Percentiles rank a stretch among this genome's conserved stretches.
Evolutionary conservation across 2,329 filamentous ascomycete species (phyloP).

Genomic region (Fusarium hostae): DNA sequence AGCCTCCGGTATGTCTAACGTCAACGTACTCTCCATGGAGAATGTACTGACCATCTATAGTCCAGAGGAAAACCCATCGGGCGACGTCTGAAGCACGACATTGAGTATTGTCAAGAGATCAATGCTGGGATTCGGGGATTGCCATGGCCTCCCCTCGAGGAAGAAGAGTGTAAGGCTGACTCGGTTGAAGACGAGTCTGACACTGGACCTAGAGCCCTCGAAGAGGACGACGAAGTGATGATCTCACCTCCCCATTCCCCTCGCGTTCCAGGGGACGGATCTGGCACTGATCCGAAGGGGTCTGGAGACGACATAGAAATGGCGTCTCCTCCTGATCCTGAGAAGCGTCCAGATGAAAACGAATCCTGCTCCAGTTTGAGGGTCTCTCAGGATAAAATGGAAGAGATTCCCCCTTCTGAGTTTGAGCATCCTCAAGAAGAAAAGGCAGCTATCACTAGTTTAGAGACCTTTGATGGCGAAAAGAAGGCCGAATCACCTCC

Average conservation of each 20-base stretch:
- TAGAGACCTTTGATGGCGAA: neutral
- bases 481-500: neutral
- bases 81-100: constrained; percentile 46
- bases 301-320: neutral
- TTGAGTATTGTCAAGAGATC: constrained; percentile 49
- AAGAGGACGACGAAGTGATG: neutral
- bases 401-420: neutral
- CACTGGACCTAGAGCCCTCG: neutral
- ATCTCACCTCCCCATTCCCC: neutral
- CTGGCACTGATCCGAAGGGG: neutral
- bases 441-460: too few species aligned
- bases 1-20: constrained; percentile 57
- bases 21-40: neutral
- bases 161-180: neutral
- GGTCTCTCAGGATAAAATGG: neutral
- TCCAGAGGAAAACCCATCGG: constrained; percentile 53
- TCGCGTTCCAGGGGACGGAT: neutral
- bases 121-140: constrained; percentile 49
- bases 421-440: neutral
- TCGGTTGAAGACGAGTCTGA: neutral
- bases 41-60: constrained; percentile 37
- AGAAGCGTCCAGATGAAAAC: neutral
- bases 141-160: constrained; percentile 40
- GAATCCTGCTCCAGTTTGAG: neutral
- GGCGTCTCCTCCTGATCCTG: neutral